phyloP scores from a whole-genome alignment of 2,329 filamentous ascomycete species.

The Mycosphaerelloides madeirae region DNA sequence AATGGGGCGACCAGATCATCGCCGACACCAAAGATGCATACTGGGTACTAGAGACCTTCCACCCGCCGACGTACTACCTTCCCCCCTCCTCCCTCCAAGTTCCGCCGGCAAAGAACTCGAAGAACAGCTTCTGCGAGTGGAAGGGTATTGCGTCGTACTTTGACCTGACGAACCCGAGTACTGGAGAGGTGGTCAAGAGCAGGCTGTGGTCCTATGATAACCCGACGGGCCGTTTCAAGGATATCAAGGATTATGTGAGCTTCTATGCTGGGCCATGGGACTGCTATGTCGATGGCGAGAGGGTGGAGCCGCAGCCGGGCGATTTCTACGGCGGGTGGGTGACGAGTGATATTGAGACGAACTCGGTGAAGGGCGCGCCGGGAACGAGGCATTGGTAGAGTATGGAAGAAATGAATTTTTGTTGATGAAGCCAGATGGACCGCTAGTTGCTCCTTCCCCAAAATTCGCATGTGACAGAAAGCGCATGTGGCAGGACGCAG shows the following conservation, averaged over 20 bases:
- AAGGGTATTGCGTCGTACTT: conserved; percentile 59
- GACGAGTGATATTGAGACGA: conserved; percentile 55
- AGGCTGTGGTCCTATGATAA: conserved; percentile 57
- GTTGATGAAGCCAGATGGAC: too few relatives aligned
- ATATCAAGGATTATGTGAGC: conserved; percentile 53
- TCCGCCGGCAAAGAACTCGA: conserved; percentile 44
- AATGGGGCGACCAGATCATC: conserved; percentile 51
- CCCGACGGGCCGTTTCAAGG: conserved; percentile 50
- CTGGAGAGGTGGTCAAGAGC: conserved; percentile 41
- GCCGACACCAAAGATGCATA: conserved; percentile 56
- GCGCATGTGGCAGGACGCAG: too few relatives aligned
- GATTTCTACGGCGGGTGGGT: conserved; percentile 64
- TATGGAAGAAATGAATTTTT: too few relatives aligned
- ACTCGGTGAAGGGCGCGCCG: conserved; percentile 43
- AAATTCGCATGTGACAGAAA: too few relatives aligned
- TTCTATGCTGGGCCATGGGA: conserved; percentile 61
- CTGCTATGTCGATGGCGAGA: conserved; percentile 58
- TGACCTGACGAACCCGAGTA: conserved; percentile 41
- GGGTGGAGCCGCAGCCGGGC: conserved; percentile 55
- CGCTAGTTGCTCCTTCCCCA: too few relatives aligned
- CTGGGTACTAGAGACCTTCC: conserved; percentile 60
- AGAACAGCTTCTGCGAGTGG: conserved; percentile 55
- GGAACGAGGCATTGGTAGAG: conserved; percentile 31
- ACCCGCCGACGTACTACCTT: conserved; percentile 61
- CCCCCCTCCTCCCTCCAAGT: conserved; percentile 49